These are phyloP conservation scores for Ceratobasidium sp. DNA, from an alignment of 1,284 basidiomycete species.

Conservation along the genomic window DNA sequence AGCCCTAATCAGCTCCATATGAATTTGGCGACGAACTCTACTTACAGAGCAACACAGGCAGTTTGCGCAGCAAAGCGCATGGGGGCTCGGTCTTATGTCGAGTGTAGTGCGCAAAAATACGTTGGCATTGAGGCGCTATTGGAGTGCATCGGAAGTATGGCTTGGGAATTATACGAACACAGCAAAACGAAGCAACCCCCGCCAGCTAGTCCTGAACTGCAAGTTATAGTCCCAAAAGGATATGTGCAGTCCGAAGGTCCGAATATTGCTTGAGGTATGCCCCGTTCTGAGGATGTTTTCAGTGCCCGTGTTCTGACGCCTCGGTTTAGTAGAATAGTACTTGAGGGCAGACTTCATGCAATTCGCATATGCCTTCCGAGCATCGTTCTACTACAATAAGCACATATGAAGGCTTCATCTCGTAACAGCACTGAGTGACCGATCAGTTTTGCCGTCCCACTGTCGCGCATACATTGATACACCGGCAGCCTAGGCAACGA, in stretches of 20 bases:
- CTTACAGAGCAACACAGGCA: background rate
- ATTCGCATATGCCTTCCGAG: too few species aligned
- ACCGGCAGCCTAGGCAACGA: background rate
- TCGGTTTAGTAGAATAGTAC: too few species aligned
- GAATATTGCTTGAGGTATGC: too few species aligned
- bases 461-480: background rate
- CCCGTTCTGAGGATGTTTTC: too few species aligned
- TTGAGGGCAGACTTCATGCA: too few species aligned
- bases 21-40: too few species aligned
- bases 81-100: constrained; percentile 28
- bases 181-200: background rate
- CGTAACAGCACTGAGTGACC: too few species aligned
- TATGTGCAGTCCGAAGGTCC: background rate
- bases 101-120: constrained; percentile 26
- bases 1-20: background rate
- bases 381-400: too few species aligned
- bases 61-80: constrained; percentile 6
- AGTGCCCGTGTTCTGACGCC: too few species aligned
- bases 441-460: too few species aligned
- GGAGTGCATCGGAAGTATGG: background rate
- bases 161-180: constrained; percentile 30
- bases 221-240: background rate
- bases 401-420: too few species aligned
- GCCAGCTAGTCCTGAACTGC: background rate
- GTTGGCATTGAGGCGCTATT: background rate